Percentiles rank a stretch among this genome's conserved stretches.
Conservation (phyloP, 495 filamentous ascomycete species). For the Aspergillus indologenus region DNA sequence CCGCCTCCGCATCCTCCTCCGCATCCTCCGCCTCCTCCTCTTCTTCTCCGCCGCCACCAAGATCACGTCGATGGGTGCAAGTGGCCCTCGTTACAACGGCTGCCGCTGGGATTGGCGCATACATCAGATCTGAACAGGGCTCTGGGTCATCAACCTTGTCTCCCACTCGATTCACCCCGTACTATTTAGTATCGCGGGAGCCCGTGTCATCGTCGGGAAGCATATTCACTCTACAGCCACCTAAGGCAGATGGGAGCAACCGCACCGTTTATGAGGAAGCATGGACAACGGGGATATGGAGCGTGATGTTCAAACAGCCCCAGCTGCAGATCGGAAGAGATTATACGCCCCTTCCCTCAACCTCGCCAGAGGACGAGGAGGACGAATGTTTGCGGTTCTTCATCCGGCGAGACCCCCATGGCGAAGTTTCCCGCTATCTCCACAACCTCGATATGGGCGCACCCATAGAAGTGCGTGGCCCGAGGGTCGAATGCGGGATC, state of each 20-base stretch:
- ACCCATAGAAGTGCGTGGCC: conserved; percentile 72
- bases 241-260: conserved; percentile 35
- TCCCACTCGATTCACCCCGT: conserved; percentile 63
- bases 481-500: conserved; percentile 65
- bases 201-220: conserved; percentile 71
- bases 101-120: conserved; percentile 38
- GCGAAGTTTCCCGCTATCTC: conserved; percentile 68
- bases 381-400: conserved; percentile 50
- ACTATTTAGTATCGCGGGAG: conserved; percentile 61
- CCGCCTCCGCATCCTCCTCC: conserved; percentile 19
- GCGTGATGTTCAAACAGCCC: conserved; percentile 90
- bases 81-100: conserved; percentile 32
- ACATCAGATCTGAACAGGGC: conserved; percentile 32
- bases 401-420: conserved; percentile 52
- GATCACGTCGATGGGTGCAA: conserved; percentile 35
- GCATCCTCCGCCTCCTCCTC: conserved; percentile 2
- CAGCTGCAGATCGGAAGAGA: conserved; percentile 82
- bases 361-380: conserved; percentile 27
- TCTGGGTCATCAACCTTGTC: conserved; percentile 31
- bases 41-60: conserved; percentile 17
- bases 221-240: conserved; percentile 66
- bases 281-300: conserved; percentile 69
- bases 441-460: conserved; percentile 57
- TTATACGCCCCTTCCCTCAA: conserved; percentile 81
- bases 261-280: conserved; percentile 45